phyloP scores from a whole-genome alignment of 805 yeast species.

The Debaryomyces maramus region DNA sequence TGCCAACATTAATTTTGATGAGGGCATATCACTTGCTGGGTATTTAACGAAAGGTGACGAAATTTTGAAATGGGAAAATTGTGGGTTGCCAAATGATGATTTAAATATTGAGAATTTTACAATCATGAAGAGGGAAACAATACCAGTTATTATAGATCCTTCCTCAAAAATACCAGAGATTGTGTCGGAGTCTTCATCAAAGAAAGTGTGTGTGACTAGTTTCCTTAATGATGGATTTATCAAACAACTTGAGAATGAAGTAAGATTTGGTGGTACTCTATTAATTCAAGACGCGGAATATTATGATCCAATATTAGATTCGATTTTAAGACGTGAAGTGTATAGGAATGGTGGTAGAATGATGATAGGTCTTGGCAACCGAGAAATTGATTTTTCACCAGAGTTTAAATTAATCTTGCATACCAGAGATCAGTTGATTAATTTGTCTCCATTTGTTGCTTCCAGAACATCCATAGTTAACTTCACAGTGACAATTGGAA shows the following conservation, averaged over 20 bases:
- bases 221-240: slow-evolving; percentile 67
- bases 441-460: slow-evolving; percentile 53
- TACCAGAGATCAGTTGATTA: slow-evolving; percentile 55
- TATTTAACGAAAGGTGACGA: slow-evolving; percentile 43
- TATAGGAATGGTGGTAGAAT: slow-evolving; percentile 68
- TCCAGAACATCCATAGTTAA: slow-evolving; percentile 65
- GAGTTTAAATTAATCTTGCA: slow-evolving; percentile 61
- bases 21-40: slow-evolving; percentile 30
- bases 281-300: slow-evolving; percentile 78
- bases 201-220: slow-evolving; percentile 56
- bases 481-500: slow-evolving; percentile 69
- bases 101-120: slow-evolving; percentile 63
- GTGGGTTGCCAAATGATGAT: slow-evolving; percentile 59
- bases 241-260: slow-evolving; percentile 72
- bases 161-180: slow-evolving; percentile 46
- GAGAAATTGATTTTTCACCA: slow-evolving; percentile 64
- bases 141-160: slow-evolving; percentile 76
- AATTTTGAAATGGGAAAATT: slow-evolving; percentile 49
- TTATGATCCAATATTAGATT: slow-evolving; percentile 70
- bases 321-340: slow-evolving; percentile 61
- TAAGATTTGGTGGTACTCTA: slow-evolving; percentile 78
- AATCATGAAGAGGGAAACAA: slow-evolving; percentile 41
- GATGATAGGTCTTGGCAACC: slow-evolving; percentile 59
- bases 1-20: slow-evolving; percentile 41
- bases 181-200: slow-evolving; percentile 30